Evolutionary conservation across 139 green algal species (phyloP).

Genomic region (Coelastrella sp.): DNA sequence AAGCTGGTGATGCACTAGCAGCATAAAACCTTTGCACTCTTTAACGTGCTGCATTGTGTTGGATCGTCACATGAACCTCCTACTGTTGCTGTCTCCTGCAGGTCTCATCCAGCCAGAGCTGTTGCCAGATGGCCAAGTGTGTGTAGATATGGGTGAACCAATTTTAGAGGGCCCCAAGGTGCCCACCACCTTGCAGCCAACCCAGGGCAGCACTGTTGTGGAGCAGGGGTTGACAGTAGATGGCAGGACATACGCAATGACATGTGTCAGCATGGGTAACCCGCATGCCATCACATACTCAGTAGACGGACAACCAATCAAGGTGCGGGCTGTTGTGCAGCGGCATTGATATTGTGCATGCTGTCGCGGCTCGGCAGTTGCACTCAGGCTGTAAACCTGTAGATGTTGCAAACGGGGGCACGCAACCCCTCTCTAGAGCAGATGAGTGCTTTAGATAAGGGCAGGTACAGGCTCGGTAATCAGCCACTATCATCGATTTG

Average conservation of each 20-base stretch:
- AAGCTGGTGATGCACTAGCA: no score
- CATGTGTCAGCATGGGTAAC: conserved; percentile 98
- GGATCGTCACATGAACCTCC: background rate
- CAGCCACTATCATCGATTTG: no score
- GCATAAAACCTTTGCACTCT: no score
- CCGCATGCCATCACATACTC: conserved; percentile 93
- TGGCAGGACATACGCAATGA: conserved; percentile 86
- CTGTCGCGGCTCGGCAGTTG: background rate
- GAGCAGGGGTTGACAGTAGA: conserved; percentile 77
- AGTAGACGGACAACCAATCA: conserved; percentile 75
- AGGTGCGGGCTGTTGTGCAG: conserved; percentile 54
- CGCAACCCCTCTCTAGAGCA: no score
- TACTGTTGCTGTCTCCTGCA: conserved; percentile 19
- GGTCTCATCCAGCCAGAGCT: conserved; percentile 95
- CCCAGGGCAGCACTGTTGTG: conserved; percentile 78
- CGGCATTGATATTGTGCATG: no score
- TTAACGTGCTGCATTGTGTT: no score
- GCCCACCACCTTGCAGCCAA: conserved; percentile 88
- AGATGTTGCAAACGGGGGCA: no score
- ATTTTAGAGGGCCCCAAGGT: conserved; percentile 84
- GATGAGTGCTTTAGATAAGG: no score
- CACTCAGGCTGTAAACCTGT: background rate
- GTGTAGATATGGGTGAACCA: conserved; percentile 97
- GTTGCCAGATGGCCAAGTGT: conserved; percentile 91
- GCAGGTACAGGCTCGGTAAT: no score